Base-by-base conservation (phyloP, 1,284 basidiomycete species). In the Pulchroboletus neoregius region DNA sequence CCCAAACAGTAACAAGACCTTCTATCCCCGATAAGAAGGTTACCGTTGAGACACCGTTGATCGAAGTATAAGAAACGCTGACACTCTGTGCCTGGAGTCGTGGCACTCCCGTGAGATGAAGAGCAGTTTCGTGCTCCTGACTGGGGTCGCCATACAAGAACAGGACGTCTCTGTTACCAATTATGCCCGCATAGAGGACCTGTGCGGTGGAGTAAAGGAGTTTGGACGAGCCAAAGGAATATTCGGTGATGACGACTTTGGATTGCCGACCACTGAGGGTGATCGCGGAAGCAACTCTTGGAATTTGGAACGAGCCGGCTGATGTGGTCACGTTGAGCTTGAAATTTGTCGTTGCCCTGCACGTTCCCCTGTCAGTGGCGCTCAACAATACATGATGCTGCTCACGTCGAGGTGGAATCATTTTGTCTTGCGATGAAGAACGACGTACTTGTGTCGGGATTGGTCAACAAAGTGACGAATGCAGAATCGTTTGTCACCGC, bases 341-440 rank as follows among this genome's bases (percentile, higher is more conserved):
- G 70, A 86, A 86, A 13, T 63, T 63, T 6, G 69, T 73, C 6
- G 63, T 70, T 5, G 63, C 70, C 6, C 83, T 84, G 51, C 12
- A 43, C n/a, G 16, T 30, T 49, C 9, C 5, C 6, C n/a, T 22
- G 23, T 62, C 32, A 56, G 27, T 8, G 11, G 15, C 27, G 18
- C 42, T 39, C 26, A 47, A 28, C 26, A 24, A 44, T 7, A 33
- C 23, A 23, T 38, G 10, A 30, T 34, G 12, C 5, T n/a, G 64
- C 80, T 60, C 50, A 87, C 86, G 71, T 79, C 2, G 84, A 84
- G 1, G 77, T 80, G 6, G 84, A 84, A 59, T 80, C 70, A 3
- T 60, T 68, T 54, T 91, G 87, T 7, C 90, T 73, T 12, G 76
- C 73, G 44, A 92, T 74, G 58, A 83, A 87, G 66, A 90, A 92